A percentile compares a stretch with the other conserved stretches of the same genome.
Evolutionary conservation across 2,329 filamentous ascomycete genomes (phyloP).

Genomic region (Fusarium dlaminii): DNA sequence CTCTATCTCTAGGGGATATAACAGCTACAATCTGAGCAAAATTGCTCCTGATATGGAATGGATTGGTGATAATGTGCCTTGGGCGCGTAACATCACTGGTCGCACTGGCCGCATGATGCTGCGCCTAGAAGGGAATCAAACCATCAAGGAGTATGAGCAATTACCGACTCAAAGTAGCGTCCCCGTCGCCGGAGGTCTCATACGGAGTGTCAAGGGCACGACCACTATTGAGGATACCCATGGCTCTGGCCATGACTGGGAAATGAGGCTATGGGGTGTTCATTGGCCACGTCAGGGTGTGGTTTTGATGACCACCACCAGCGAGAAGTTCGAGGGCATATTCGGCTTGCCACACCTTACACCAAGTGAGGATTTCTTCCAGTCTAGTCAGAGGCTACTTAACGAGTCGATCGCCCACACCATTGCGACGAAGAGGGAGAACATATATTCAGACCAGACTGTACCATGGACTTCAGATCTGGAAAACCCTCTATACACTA

Average conservation of each 20-base stretch:
- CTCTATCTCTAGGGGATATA: slow-evolving; percentile 57
- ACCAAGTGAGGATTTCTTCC: slow-evolving; percentile 65
- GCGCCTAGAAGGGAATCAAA: slow-evolving; percentile 67
- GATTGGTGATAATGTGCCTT: slow-evolving; percentile 65
- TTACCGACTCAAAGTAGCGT: slow-evolving; percentile 45
- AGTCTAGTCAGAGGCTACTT: slow-evolving; percentile 70
- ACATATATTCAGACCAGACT: slow-evolving; percentile 62
- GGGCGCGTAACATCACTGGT: slow-evolving; percentile 85
- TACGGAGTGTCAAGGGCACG: slow-evolving; percentile 75
- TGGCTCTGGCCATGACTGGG: slow-evolving; percentile 76
- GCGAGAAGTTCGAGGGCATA: slow-evolving; percentile 92
- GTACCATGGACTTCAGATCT: slow-evolving; percentile 82
- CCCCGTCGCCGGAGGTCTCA: slow-evolving; percentile 59
- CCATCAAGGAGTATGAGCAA: slow-evolving; percentile 56
- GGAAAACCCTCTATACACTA: slow-evolving; percentile 67
- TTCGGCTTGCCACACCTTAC: slow-evolving; percentile 88
- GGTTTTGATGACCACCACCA: slow-evolving; percentile 86
- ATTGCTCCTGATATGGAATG: slow-evolving; percentile 75
- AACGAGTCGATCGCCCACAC: slow-evolving; percentile 76
- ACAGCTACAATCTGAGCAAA: slow-evolving; percentile 69
- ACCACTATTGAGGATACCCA: slow-evolving; percentile 77
- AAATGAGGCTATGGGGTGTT: slow-evolving; percentile 82
- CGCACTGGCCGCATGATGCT: slow-evolving; percentile 74
- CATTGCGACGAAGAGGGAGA: slow-evolving; percentile 71
- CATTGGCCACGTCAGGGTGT: slow-evolving; percentile 86